phyloP scores from a whole-genome alignment of 78 protist species.

The Protostelium mycophagum region DNA sequence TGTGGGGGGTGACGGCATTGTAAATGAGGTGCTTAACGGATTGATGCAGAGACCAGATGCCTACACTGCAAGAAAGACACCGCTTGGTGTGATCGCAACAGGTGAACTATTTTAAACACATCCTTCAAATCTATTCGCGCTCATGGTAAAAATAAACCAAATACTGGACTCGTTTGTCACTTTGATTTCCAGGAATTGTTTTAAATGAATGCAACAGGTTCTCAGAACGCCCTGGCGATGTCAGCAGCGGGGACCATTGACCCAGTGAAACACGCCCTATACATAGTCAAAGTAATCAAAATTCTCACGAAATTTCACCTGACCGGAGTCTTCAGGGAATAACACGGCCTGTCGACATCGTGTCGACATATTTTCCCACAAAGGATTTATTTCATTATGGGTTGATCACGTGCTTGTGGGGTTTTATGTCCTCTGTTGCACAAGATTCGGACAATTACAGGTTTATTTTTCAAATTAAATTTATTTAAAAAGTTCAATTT shows the following conservation, averaged over 20 bases:
- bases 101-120: too few species aligned
- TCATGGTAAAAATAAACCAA: too few species aligned
- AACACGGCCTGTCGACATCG: not conserved
- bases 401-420: not conserved
- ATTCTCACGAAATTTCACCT: not conserved
- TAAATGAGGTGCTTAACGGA: not conserved
- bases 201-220: too few species aligned
- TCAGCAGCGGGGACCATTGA: not conserved
- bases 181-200: too few species aligned
- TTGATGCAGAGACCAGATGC: not conserved
- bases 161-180: too few species aligned
- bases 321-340: not conserved
- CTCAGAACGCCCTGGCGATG: conserved; percentile 1
- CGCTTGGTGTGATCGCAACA: not conserved
- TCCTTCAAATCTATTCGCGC: too few species aligned
- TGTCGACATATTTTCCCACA: not conserved
- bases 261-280: not conserved
- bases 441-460: not conserved
- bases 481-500: too few species aligned
- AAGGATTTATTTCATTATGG: not conserved
- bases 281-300: not conserved
- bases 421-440: not conserved
- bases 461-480: too few species aligned
- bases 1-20: not conserved
- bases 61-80: not conserved